Evolutionary conservation across 345 rosid genomes (phyloP).

Genomic region (Limnanthes douglasii): DNA sequence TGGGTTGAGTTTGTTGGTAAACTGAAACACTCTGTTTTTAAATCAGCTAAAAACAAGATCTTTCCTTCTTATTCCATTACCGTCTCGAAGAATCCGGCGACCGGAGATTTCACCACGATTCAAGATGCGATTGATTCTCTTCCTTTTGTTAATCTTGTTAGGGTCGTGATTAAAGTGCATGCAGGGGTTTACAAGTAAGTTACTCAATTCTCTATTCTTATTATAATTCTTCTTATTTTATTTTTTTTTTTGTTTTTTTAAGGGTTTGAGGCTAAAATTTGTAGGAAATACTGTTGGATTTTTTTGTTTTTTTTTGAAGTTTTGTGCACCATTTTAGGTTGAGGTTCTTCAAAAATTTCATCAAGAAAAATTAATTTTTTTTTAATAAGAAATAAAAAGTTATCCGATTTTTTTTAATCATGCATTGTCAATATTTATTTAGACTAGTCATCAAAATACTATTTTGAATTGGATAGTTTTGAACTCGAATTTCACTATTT

Average conservation of each 20-base stretch:
- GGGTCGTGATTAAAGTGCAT: slow-evolving; percentile 88
- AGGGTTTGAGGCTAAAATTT: too few relatives aligned
- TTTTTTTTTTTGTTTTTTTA: too few relatives aligned
- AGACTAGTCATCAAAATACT: too few relatives aligned
- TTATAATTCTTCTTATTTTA: too few relatives aligned
- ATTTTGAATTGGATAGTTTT: too few relatives aligned
- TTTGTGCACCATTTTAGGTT: background rate
- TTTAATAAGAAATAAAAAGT: too few relatives aligned
- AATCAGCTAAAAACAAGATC: slow-evolving; percentile 71
- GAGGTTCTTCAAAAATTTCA: too few relatives aligned
- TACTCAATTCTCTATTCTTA: background rate
- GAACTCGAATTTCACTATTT: too few relatives aligned
- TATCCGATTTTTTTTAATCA: too few relatives aligned
- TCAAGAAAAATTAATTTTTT: too few relatives aligned
- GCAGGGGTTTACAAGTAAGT: slow-evolving; percentile 94
- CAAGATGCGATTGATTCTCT: slow-evolving; percentile 93
- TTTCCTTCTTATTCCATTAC: slow-evolving; percentile 57
- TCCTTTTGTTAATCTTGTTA: slow-evolving; percentile 62
- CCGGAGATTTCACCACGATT: slow-evolving; percentile 73
- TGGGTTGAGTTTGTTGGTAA: slow-evolving; percentile 88
- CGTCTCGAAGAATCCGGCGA: slow-evolving; percentile 42
- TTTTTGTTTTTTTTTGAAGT: background rate
- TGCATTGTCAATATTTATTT: too few relatives aligned
- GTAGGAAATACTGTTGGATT: too few relatives aligned
- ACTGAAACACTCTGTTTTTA: slow-evolving; percentile 65